These are phyloP conservation scores for Spiraea crenata DNA, from an alignment of 331 rosid species.

Conservation along the genomic window DNA sequence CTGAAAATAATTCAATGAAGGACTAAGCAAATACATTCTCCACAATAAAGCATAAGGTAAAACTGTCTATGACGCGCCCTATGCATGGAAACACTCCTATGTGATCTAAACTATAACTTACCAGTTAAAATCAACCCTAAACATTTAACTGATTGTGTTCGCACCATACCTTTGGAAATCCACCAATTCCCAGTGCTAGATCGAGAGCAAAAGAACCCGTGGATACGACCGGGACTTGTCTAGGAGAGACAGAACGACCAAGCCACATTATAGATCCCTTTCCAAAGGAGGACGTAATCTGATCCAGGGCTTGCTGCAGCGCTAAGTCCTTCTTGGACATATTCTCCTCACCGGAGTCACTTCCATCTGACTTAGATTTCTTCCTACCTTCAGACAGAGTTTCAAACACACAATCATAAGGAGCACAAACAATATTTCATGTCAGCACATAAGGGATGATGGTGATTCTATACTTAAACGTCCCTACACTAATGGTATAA, in stretches of 20 bases:
- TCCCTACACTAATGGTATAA: background rate
- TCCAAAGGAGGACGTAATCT: constrained; percentile 79
- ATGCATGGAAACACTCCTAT: background rate
- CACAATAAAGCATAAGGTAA: background rate
- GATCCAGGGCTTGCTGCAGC: constrained; percentile 82
- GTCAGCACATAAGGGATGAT: background rate
- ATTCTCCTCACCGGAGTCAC: constrained; percentile 66
- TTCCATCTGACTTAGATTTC: constrained; percentile 69
- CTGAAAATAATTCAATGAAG: constrained; percentile 38
- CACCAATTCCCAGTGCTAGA: constrained; percentile 77
- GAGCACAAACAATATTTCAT: constrained; percentile 2
- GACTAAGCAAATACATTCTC: constrained; percentile 18
- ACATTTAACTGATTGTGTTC: constrained; percentile 8
- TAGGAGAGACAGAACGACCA: constrained; percentile 54
- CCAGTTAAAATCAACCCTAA: background rate
- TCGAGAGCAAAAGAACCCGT: constrained; percentile 88
- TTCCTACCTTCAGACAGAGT: constrained; percentile 47
- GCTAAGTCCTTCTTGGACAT: constrained; percentile 83
- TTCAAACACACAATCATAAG: background rate
- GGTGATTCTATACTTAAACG: background rate
- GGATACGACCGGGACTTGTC: constrained; percentile 72
- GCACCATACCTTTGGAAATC: constrained; percentile 77
- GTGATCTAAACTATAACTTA: background rate
- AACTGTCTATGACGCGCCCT: background rate
- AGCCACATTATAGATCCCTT: constrained; percentile 97